phyloP scores from a whole-genome alignment of 495 filamentous ascomycete genomes.

The Annulohypoxylon maeteangense region DNA sequence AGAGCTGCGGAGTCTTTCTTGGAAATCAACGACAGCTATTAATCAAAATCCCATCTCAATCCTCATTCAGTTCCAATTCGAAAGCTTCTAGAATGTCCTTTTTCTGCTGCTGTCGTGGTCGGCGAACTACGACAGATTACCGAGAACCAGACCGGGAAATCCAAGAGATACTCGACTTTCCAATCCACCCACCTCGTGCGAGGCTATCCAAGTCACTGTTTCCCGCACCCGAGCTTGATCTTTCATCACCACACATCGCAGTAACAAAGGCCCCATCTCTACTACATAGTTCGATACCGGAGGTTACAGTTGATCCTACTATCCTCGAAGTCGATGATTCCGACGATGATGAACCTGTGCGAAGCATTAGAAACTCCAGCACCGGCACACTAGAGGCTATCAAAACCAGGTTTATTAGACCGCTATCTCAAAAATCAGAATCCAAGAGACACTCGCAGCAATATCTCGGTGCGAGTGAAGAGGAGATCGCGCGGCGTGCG shows the following conservation, averaged over 20 bases:
- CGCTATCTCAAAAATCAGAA: conserved; percentile 57
- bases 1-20: conserved; percentile 26
- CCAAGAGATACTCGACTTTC: conserved; percentile 39
- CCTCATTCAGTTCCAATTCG: conserved; percentile 11
- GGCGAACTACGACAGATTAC: conserved; percentile 28
- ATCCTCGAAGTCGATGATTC: conserved; percentile 56
- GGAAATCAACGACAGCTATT: conserved; percentile 31
- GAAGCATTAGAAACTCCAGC: conserved; percentile 43
- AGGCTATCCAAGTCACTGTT: conserved; percentile 37
- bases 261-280: conserved; percentile 32
- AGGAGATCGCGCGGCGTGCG: conserved; percentile 60
- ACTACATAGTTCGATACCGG: conserved; percentile 31
- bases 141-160: conserved; percentile 20
- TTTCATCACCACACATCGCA: conserved; percentile 29
- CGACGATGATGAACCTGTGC: conserved; percentile 51
- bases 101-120: conserved; percentile 53
- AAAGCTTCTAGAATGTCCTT: conserved; percentile 49
- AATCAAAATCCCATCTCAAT: not conserved
- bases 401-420: conserved; percentile 56
- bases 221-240: conserved; percentile 31
- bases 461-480: conserved; percentile 57
- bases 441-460: conserved; percentile 52
- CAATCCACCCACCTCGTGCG: conserved; percentile 39
- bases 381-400: conserved; percentile 53
- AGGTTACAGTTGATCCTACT: conserved; percentile 43